These are phyloP conservation scores for Drechslerella coelobrocha DNA, from an alignment of 2,329 filamentous ascomycete species.

Conservation along the genomic window DNA sequence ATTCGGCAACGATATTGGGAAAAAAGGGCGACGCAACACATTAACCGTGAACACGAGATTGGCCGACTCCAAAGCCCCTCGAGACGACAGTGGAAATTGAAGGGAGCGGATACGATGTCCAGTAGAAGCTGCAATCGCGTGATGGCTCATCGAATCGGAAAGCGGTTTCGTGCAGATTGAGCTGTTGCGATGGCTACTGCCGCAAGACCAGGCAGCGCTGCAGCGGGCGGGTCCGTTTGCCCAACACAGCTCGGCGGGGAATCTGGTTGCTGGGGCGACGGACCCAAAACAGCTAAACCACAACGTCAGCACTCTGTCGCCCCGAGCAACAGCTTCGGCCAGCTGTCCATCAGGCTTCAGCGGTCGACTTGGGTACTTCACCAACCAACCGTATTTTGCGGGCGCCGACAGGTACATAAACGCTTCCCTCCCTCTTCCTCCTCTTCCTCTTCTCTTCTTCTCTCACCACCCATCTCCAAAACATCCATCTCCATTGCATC, in stretches of 20 bases:
- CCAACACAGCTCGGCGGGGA: neutral
- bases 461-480: constrained; percentile 16
- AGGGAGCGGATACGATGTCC: constrained; percentile 5
- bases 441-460: constrained; percentile 15
- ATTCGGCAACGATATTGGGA: constrained; percentile 26
- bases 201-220: constrained; percentile 13
- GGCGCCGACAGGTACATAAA: constrained; percentile 46
- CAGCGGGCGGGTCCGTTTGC: constrained; percentile 13
- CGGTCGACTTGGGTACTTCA: constrained; percentile 19
- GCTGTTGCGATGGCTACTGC: constrained; percentile 48
- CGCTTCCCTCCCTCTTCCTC: constrained; percentile 14
- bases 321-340: constrained; percentile 28
- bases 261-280: constrained; percentile 26
- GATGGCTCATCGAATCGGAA: constrained; percentile 19
- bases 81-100: constrained; percentile 21
- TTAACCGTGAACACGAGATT: constrained; percentile 1
- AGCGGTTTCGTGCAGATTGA: constrained; percentile 42
- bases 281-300: constrained; percentile 25
- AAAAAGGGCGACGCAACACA: constrained; percentile 9
- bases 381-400: constrained; percentile 22
- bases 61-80: neutral
- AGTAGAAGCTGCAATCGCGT: constrained; percentile 2
- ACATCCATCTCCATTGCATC: constrained; percentile 13
- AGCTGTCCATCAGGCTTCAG: neutral
- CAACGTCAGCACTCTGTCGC: constrained; percentile 2